Percentiles rank a stretch among this genome's conserved stretches.
These are phyloP conservation scores for Solanum clarkiae DNA, from an alignment of 257 asterid species.

Conservation along the genomic window DNA sequence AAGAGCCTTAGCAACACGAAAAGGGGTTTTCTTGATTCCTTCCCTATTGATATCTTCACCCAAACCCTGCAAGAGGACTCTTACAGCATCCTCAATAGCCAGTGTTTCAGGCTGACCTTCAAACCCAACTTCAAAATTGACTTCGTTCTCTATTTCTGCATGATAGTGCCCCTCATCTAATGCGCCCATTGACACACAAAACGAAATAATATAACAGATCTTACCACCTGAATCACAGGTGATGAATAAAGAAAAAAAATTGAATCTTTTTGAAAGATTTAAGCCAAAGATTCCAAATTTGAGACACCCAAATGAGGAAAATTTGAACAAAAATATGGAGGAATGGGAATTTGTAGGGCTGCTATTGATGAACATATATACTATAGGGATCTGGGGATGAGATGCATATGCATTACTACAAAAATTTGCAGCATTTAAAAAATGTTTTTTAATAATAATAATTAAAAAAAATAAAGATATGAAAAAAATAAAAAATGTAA, in stretches of 20 bases:
- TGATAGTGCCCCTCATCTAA: conserved; percentile 60
- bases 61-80: conserved; percentile 71
- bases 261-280: conserved; percentile 6
- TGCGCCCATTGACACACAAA: conserved; percentile 63
- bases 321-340: background rate
- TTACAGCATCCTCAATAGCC: conserved; percentile 76
- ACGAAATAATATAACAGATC: background rate
- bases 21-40: conserved; percentile 74
- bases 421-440: background rate
- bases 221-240: conserved; percentile 1
- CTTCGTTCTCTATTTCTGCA: conserved; percentile 50
- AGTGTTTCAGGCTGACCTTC: conserved; percentile 37
- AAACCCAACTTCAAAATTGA: conserved; percentile 38
- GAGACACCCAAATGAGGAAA: conserved; percentile 14
- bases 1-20: conserved; percentile 87
- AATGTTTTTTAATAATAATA: background rate
- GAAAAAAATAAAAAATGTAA: conserved; percentile 10
- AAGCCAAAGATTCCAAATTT: conserved; percentile 25
- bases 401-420: conserved; percentile 10
- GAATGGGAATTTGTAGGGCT: conserved; percentile 6
- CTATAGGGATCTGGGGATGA: background rate
- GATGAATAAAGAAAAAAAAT: background rate
- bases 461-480: background rate
- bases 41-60: conserved; percentile 91
- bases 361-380: conserved; percentile 1